These are phyloP conservation scores for Hanseniaspora lindneri DNA, from an alignment of 805 yeast genomes.

Conservation along the genomic window DNA sequence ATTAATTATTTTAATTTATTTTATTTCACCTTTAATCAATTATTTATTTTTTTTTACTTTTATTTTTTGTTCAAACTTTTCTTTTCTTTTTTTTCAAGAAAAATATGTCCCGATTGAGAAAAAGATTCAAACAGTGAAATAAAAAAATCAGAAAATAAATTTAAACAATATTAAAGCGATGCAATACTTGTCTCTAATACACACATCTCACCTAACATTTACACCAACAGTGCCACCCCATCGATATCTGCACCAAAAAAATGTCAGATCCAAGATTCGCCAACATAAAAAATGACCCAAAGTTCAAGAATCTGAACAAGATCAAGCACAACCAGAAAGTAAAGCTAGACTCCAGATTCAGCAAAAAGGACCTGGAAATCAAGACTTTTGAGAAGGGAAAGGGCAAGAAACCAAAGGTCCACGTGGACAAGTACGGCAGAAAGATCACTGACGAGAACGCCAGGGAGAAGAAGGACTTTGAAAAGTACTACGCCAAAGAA, in stretches of 20 bases:
- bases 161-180: too few relatives aligned
- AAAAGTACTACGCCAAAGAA: conserved; percentile 49
- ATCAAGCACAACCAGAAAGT: conserved; percentile 65
- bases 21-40: background rate
- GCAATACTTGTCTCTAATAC: too few relatives aligned
- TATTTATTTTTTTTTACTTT: background rate
- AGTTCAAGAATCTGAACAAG: conserved; percentile 44
- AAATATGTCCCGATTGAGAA: background rate
- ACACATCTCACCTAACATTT: too few relatives aligned
- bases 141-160: background rate
- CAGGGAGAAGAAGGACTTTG: conserved; percentile 42
- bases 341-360: conserved; percentile 77
- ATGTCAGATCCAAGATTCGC: conserved; percentile 67
- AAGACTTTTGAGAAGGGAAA: conserved; percentile 8
- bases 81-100: conserved; percentile 29
- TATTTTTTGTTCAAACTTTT: conserved; percentile 35
- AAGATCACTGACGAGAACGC: conserved; percentile 35
- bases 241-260: conserved; percentile 20
- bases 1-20: too few relatives aligned
- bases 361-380: conserved; percentile 47
- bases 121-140: background rate
- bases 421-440: conserved; percentile 80
- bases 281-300: conserved; percentile 72
- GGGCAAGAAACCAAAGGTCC: conserved; percentile 40
- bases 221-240: too few relatives aligned